Base-by-base conservation (phyloP, 306 rosid genomes). In the Sechiopsis laciniata region DNA sequence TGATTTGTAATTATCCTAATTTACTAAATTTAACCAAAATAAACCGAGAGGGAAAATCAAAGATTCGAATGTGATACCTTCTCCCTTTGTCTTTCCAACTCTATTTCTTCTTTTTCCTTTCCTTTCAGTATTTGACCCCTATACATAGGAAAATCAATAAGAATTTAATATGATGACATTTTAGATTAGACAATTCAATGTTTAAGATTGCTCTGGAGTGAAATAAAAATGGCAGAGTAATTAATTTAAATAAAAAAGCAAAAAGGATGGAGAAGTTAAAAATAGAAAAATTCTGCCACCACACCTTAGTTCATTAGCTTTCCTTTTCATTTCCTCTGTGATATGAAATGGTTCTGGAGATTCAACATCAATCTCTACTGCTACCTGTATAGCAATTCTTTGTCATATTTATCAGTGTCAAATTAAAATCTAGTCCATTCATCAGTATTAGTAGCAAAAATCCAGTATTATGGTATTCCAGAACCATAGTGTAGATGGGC, bases 301-400 rank as follows among this genome's bases (percentile, higher is more conserved):
- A 55, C 76, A 92, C 96, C 96, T 86, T 55, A 89, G 69, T 58
- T 63, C 78, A 24, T 82, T 81, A 26, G 92, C 91, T 83, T 83
- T 89, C 51, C 65, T 85, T 85, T 77, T 81, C 80, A 84, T 83
- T 61, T 78, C 87, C 75, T 92, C 90, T n/a, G 96, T 80, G 54
- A 85, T 64, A 69, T 80, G 78, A 76, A 92, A 88, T 59, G 90
- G 61, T 46, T 83, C 80, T 6, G 80, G 58, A 57, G 90, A 84
- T 68, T 82, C 88, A 11, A 89, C 74, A 40, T 80, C 83, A 74
- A 92, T 76, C 62, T 92, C 87, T 55, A 77, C 20, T 55, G 85
- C 83, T 32, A 83, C 87, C 97, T 92, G 85, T 29, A 45, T 35
- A 12, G 10, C 48, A 59, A 22, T 46, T 15, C 51, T 17, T 29